Evolutionary conservation across 768 basidiomycete species (phyloP).

Genomic region (Fistulinella prunicolor): DNA sequence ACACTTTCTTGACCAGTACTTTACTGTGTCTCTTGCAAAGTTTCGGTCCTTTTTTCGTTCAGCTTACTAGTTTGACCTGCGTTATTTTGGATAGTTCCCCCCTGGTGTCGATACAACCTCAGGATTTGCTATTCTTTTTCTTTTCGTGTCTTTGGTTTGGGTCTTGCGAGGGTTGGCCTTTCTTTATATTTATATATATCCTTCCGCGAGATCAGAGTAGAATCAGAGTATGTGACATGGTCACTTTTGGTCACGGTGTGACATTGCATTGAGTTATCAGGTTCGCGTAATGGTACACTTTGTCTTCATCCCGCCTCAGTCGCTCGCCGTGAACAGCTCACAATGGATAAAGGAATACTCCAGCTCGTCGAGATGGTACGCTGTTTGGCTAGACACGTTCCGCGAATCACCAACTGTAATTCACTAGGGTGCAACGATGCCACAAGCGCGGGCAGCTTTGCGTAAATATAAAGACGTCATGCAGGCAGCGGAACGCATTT

Average conservation of each 20-base stretch:
- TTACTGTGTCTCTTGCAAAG: slow-evolving; percentile 4
- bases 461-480: slow-evolving; percentile 84
- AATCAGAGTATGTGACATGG: slow-evolving; percentile 1
- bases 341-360: slow-evolving; percentile 52
- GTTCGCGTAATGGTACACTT: slow-evolving; percentile 21
- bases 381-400: slow-evolving; percentile 1
- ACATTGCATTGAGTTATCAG: slow-evolving; percentile 18
- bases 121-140: slow-evolving; percentile 2
- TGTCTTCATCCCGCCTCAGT: slow-evolving; percentile 4
- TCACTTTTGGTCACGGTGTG: slow-evolving; percentile 25
- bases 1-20: slow-evolving; percentile 17
- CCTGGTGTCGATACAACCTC: neutral
- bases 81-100: slow-evolving; percentile 3
- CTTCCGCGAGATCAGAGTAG: neutral
- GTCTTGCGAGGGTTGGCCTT: slow-evolving; percentile 6
- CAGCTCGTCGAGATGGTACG: slow-evolving; percentile 65
- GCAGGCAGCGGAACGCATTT: slow-evolving; percentile 84
- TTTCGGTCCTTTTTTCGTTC: slow-evolving; percentile 10
- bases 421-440: slow-evolving; percentile 71
- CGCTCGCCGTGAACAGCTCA: neutral
- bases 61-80: slow-evolving; percentile 1
- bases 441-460: slow-evolving; percentile 83
- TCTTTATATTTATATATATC: slow-evolving; percentile 19
- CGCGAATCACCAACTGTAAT: neutral
- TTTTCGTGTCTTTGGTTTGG: slow-evolving; percentile 10